These are phyloP conservation scores for Boletus pseudopeckii DNA, from an alignment of 768 basidiomycete species.

Conservation along the genomic window DNA sequence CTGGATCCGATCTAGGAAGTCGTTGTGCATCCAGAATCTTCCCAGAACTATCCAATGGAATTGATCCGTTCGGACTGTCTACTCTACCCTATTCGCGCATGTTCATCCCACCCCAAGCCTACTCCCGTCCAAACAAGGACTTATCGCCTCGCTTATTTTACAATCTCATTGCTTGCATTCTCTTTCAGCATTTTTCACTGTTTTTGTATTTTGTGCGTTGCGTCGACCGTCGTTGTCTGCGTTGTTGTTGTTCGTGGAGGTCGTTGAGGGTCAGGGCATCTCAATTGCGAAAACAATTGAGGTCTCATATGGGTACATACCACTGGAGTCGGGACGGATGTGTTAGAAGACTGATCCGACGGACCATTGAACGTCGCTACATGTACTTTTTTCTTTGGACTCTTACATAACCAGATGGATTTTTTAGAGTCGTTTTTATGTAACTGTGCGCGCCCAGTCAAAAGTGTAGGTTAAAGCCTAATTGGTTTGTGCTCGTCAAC, in stretches of 20 bases:
- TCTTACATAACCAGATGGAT: constrained; percentile 4
- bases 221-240: constrained; percentile 7
- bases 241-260: constrained; percentile 2
- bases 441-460: too few species aligned
- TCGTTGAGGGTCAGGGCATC: neutral
- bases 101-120: constrained; percentile 20
- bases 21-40: constrained; percentile 26
- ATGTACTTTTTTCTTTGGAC: constrained; percentile 14
- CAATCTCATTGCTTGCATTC: constrained; percentile 29
- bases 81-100: constrained; percentile 24
- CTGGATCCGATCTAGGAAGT: constrained; percentile 25
- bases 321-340: neutral
- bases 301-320: neutral
- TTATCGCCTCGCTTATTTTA: constrained; percentile 30
- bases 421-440: neutral
- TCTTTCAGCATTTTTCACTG: constrained; percentile 11
- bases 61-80: constrained; percentile 19
- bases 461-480: too few species aligned
- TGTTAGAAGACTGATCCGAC: constrained; percentile 4
- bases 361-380: constrained; percentile 16
- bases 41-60: constrained; percentile 16
- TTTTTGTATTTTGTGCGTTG: constrained; percentile 14
- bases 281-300: too few species aligned
- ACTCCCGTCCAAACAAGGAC: constrained; percentile 21
- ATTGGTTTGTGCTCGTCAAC: neutral